Percentiles rank a stretch among this genome's conserved stretches.
phyloP scores from a whole-genome alignment of 805 yeast species.

The Saturnispora besseyi region DNA sequence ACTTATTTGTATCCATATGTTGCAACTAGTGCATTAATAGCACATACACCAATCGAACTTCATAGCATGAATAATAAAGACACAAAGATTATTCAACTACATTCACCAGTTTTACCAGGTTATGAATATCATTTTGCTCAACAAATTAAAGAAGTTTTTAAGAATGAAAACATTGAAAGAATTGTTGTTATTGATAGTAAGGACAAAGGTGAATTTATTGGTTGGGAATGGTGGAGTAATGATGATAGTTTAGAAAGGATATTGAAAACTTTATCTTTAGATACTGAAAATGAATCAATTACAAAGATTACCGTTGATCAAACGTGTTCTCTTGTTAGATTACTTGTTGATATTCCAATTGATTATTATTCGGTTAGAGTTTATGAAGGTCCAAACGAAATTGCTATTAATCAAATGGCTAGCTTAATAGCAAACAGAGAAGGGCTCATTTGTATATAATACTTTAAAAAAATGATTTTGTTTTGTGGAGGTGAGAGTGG shows the following conservation, averaged over 20 bases:
- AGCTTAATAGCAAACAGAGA: slow-evolving; percentile 1
- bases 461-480: too few relatives aligned
- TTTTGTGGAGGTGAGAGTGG: too few relatives aligned
- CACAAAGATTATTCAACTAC: slow-evolving; percentile 8
- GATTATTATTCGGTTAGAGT: slow-evolving; percentile 10
- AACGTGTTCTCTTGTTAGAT: background rate
- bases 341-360: background rate
- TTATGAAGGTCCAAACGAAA: slow-evolving; percentile 11
- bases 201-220: slow-evolving; percentile 8
- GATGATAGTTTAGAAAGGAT: slow-evolving; percentile 1
- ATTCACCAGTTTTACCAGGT: slow-evolving; percentile 13
- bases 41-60: slow-evolving; percentile 9
- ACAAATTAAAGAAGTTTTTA: slow-evolving; percentile 3
- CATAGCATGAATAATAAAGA: background rate
- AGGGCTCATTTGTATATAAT: background rate
- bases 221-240: slow-evolving; percentile 1
- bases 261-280: background rate
- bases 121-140: slow-evolving; percentile 11
- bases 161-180: background rate
- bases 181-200: slow-evolving; percentile 8
- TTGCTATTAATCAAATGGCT: slow-evolving; percentile 5
- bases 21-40: slow-evolving; percentile 29
- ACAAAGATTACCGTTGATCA: background rate
- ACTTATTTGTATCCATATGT: slow-evolving; percentile 68
- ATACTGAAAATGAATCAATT: background rate